These are phyloP conservation scores for Penicillium sp. DNA, from an alignment of 2,329 filamentous ascomycete genomes.

Conservation along the genomic window DNA sequence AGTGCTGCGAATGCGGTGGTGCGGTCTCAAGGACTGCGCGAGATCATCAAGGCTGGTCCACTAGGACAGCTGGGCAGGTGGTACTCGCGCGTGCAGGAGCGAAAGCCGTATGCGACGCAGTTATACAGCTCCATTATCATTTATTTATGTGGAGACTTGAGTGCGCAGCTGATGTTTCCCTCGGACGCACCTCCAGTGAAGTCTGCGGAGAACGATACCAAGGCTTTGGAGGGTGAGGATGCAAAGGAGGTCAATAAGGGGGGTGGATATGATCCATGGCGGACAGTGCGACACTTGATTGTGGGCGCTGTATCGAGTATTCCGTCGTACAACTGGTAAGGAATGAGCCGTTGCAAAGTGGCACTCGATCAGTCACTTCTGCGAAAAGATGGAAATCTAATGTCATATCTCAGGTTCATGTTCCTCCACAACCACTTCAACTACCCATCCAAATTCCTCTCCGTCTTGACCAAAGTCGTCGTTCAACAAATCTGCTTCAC, in stretches of 20 bases:
- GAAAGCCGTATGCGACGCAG: slow-evolving; percentile 78
- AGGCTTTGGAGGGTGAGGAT: slow-evolving; percentile 22
- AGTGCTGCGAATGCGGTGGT: slow-evolving; percentile 20
- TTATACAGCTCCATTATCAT: slow-evolving; percentile 74
- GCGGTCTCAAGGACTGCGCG: slow-evolving; percentile 33
- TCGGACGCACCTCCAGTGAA: slow-evolving; percentile 34
- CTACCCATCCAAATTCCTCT: slow-evolving; percentile 71
- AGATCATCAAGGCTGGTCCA: slow-evolving; percentile 36
- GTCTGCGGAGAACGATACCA: slow-evolving; percentile 48
- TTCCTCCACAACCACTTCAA: slow-evolving; percentile 84
- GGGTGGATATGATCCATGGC: slow-evolving; percentile 63
- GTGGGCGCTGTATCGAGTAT: slow-evolving; percentile 76
- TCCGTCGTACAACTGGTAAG: slow-evolving; percentile 80
- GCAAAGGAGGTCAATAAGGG: slow-evolving; percentile 36
- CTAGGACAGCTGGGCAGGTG: slow-evolving; percentile 42
- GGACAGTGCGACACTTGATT: slow-evolving; percentile 71
- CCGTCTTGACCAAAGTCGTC: slow-evolving; percentile 73
- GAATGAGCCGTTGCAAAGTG: not conserved
- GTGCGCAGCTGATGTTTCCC: slow-evolving; percentile 70
- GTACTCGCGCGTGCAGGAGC: slow-evolving; percentile 72
- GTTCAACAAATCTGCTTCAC: slow-evolving; percentile 83
- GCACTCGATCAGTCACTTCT: not conserved
- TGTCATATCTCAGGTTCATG: slow-evolving; percentile 63
- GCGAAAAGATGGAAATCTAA: not conserved
- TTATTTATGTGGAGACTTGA: slow-evolving; percentile 76